Conservation (phyloP, 768 basidiomycete species). For the Tricholoma sp. region DNA sequence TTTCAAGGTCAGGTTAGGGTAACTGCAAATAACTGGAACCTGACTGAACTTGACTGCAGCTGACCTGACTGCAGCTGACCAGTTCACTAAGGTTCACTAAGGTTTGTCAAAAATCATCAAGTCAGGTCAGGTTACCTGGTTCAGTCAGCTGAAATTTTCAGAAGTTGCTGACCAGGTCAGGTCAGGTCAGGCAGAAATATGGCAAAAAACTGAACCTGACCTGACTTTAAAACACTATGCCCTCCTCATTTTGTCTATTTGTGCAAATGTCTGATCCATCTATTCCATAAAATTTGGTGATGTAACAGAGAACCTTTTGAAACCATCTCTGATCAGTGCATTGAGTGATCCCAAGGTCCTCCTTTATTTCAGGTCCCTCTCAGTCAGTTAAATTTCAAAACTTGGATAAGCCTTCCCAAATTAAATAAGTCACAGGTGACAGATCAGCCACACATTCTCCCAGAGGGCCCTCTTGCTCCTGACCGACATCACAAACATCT, state of each 20-base stretch:
- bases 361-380: constrained; percentile 79
- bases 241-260: not conserved
- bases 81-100: no score
- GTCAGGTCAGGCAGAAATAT: no score
- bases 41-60: no score
- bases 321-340: constrained; percentile 48
- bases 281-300: constrained; percentile 68
- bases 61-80: no score
- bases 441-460: constrained; percentile 78
- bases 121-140: no score
- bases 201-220: no score
- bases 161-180: no score
- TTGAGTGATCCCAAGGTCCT: constrained; percentile 61
- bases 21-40: no score
- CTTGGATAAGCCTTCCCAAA: constrained; percentile 2
- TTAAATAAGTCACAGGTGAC: constrained; percentile 49
- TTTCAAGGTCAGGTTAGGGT: no score
- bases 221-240: no score
- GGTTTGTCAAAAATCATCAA: no score
- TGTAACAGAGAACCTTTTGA: constrained; percentile 74
- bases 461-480: constrained; percentile 43
- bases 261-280: constrained; percentile 4
- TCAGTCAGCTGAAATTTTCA: no score
- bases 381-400: constrained; percentile 24
- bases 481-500: constrained; percentile 65